These are phyloP conservation scores for Talinum fruticosum DNA, from an alignment of 148 eudicot species.

Conservation along the genomic window DNA sequence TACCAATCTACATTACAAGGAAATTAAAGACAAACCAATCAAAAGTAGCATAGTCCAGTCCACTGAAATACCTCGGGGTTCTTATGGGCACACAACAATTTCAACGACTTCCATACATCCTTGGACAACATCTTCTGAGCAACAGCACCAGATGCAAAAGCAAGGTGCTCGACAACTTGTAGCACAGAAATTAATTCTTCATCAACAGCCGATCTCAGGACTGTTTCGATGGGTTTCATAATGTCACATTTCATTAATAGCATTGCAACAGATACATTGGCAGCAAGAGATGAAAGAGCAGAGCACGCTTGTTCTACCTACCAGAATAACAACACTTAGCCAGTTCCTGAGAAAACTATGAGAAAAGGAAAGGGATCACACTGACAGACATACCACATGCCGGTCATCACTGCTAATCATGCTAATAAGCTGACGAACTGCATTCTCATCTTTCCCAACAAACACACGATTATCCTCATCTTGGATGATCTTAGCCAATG, in stretches of 20 bases:
- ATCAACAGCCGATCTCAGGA: slow-evolving; percentile 60
- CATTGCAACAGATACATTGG: slow-evolving; percentile 77
- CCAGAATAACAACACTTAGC: slow-evolving; percentile 22
- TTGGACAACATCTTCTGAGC: slow-evolving; percentile 88
- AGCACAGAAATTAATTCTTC: slow-evolving; percentile 85
- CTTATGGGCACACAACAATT: slow-evolving; percentile 77
- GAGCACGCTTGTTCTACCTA: slow-evolving; percentile 99
- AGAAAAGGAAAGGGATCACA: background rate
- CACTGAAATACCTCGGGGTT: slow-evolving; percentile 58
- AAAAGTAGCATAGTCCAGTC: background rate
- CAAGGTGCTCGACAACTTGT: slow-evolving; percentile 80
- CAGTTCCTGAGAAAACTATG: slow-evolving; percentile 12
- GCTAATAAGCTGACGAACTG: slow-evolving; percentile 94
- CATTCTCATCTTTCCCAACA: slow-evolving; percentile 98
- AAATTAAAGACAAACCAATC: slow-evolving; percentile 2
- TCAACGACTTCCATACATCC: slow-evolving; percentile 80
- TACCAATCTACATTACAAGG: slow-evolving; percentile 9
- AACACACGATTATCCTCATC: slow-evolving; percentile 75
- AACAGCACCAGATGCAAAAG: slow-evolving; percentile 80
- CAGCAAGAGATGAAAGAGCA: slow-evolving; percentile 92
- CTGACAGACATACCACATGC: slow-evolving; percentile 70
- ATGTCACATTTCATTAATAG: slow-evolving; percentile 90
- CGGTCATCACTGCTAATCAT: slow-evolving; percentile 95
- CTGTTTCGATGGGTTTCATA: slow-evolving; percentile 85
- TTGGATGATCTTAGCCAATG: slow-evolving; percentile 93